A percentile compares a stretch with the other conserved stretches of the same genome.
Evolutionary conservation across 179 eudicot species (phyloP).

Genomic region (Actinidia polygama): DNA sequence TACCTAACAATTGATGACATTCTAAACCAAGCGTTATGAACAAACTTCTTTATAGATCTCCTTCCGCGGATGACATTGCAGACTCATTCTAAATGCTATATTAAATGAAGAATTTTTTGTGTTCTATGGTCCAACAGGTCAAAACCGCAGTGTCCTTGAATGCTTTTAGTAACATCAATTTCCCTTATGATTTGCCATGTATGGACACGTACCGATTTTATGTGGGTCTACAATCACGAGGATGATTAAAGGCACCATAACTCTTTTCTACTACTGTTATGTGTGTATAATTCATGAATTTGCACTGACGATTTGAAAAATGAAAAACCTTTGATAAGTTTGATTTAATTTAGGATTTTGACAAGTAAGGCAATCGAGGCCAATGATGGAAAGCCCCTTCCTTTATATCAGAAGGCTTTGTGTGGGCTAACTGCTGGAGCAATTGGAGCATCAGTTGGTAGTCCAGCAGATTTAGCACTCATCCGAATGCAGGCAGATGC

Average conservation of each 20-base stretch:
- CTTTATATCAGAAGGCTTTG: conserved; percentile 89
- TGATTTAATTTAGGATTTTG: conserved; percentile 49
- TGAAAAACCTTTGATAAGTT: background rate
- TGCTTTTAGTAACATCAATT: no score
- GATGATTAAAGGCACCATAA: background rate
- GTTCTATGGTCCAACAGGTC: no score
- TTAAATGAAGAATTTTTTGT: no score
- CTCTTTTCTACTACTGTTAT: background rate
- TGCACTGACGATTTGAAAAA: background rate
- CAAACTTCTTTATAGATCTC: no score
- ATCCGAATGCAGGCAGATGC: conserved; percentile 99
- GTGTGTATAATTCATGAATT: background rate
- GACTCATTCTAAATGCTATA: background rate
- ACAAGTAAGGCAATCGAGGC: conserved; percentile 83
- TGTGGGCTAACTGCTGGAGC: conserved; percentile 99
- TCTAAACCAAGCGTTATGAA: no score
- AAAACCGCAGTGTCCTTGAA: no score
- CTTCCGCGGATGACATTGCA: background rate
- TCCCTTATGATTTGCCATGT: background rate
- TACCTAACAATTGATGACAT: no score
- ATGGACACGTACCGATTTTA: background rate
- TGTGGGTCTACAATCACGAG: background rate
- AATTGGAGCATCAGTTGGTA: conserved; percentile 88
- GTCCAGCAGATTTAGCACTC: conserved; percentile 96
- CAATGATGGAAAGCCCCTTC: conserved; percentile 91